These are phyloP conservation scores for Mycena polygramma DNA, from an alignment of 768 basidiomycete genomes.

Conservation along the genomic window DNA sequence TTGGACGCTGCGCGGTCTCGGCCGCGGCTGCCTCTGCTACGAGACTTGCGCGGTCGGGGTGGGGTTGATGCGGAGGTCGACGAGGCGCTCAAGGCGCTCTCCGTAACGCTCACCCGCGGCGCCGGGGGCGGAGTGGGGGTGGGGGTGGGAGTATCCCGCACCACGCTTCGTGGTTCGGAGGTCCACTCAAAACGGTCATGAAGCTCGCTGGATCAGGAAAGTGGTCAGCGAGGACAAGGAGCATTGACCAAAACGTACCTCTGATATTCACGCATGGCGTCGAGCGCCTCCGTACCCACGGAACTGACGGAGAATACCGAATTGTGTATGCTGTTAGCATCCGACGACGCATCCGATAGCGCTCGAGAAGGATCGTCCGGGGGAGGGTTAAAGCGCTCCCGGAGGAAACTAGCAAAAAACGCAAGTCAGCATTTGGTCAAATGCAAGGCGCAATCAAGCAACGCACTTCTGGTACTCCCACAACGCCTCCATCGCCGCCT, in stretches of 20 bases:
- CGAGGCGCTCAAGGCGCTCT: background rate
- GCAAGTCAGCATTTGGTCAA: slow-evolving; percentile 2
- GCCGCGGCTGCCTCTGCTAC: slow-evolving; percentile 33
- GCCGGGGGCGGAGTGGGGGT: background rate
- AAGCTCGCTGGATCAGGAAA: slow-evolving; percentile 15
- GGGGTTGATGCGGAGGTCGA: slow-evolving; percentile 6
- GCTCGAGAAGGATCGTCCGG: slow-evolving; percentile 28
- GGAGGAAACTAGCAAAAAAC: slow-evolving; percentile 40
- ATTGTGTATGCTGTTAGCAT: slow-evolving; percentile 25
- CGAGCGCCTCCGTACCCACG: slow-evolving; percentile 35
- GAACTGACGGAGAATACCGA: slow-evolving; percentile 36
- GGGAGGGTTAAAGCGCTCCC: slow-evolving; percentile 42
- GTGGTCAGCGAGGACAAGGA: background rate
- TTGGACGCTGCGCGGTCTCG: slow-evolving; percentile 22
- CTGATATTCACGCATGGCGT: slow-evolving; percentile 41
- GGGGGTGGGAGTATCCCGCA: background rate
- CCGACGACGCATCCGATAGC: slow-evolving; percentile 21
- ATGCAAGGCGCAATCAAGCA: background rate
- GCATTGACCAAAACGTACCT: slow-evolving; percentile 17
- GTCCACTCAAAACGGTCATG: slow-evolving; percentile 12
- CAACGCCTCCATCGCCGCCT: slow-evolving; percentile 46
- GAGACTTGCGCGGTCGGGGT: slow-evolving; percentile 22
- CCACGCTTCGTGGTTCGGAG: background rate
- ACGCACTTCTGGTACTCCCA: slow-evolving; percentile 57
- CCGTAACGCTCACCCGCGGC: slow-evolving; percentile 4